phyloP scores from a whole-genome alignment of 352 stramenopile species.

The Pythium utonaiense region DNA sequence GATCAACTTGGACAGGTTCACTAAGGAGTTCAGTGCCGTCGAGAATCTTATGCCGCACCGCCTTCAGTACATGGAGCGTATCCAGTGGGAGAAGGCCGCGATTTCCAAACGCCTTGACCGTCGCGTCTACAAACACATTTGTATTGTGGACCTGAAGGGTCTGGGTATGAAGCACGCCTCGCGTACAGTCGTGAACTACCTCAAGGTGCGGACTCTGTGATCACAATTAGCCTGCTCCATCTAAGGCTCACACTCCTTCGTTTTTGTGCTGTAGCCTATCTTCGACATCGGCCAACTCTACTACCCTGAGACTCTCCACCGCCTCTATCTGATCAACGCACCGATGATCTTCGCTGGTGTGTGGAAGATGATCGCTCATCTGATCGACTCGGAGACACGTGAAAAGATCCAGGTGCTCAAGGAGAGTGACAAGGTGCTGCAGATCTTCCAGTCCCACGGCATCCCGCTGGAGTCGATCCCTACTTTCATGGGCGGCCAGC shows the following conservation, averaged over 20 bases:
- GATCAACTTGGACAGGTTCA: conserved; percentile 59
- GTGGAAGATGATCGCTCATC: conserved; percentile 71
- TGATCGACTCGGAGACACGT: conserved; percentile 72
- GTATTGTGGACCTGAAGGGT: conserved; percentile 71
- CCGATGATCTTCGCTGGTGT: conserved; percentile 81
- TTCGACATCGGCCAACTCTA: conserved; percentile 76
- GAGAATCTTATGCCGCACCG: conserved; percentile 62
- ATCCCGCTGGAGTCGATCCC: conserved; percentile 60
- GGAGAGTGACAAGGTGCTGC: conserved; percentile 51
- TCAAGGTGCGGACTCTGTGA: conserved; percentile 62
- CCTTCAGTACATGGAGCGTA: conserved; percentile 74
- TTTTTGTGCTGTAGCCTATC: conserved; percentile 42
- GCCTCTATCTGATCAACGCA: conserved; percentile 77
- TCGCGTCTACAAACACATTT: conserved; percentile 84
- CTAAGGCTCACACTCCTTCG: background rate
- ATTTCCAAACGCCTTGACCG: conserved; percentile 55
- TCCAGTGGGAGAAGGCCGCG: conserved; percentile 75
- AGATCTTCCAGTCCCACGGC: conserved; percentile 54
- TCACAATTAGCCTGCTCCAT: too few species aligned
- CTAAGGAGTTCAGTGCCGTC: conserved; percentile 51
- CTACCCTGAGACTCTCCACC: conserved; percentile 78
- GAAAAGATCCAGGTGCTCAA: conserved; percentile 87
- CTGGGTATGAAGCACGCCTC: conserved; percentile 68
- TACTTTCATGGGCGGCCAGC: conserved; percentile 50
- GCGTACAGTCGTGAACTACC: conserved; percentile 46